Base-by-base conservation (phyloP, 257 asterid genomes). In the Solanum tarapatanum region DNA sequence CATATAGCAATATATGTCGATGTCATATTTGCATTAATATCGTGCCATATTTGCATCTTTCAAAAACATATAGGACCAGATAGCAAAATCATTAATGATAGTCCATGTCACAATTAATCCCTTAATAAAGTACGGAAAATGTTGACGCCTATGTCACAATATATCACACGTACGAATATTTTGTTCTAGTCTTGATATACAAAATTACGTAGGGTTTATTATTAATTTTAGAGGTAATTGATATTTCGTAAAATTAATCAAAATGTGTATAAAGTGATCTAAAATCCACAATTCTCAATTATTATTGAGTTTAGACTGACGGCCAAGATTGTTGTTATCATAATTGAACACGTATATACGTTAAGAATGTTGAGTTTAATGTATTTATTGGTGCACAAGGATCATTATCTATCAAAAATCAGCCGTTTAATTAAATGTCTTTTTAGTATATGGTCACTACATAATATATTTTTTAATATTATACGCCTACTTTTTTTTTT, bases 341-440 rank as follows among this genome's bases (percentile, higher is more conserved):
- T 35, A 45, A 86, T 73, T 39, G 89, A 89, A 91, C 92, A 88
- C 90, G 92, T 88, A 88, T 73, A 82, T 41, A 48, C 35, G 8
- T 51, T 74, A 64, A 80, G 84, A 85, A 88, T 90, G 84, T 77
- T 51, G 83, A 73, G 37, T 73, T 73, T 48, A 28, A 10, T 19
- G 39, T 86, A 35, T 76, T 75, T 90, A 83, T 64, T 62, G 70
- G 70, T n/a, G 0, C 89, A 41, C 84, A 72, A 90, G 89, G 89
- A 86, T 90, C 90, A 89, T 88, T 88, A 89, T 69, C 88, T 83
- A 92, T 91, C 93, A 87, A 90, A 91, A 91, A 82, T 90, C 88
- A 91, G 58, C 82, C 77, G 84, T 88, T 91, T 91, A 84, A 41
- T 84, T 86, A 28, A 33, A 8, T 8, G 35, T 28, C 62, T 62